Conservation (phyloP, 768 basidiomycete genomes). For the Fistulinella prunicolor region DNA sequence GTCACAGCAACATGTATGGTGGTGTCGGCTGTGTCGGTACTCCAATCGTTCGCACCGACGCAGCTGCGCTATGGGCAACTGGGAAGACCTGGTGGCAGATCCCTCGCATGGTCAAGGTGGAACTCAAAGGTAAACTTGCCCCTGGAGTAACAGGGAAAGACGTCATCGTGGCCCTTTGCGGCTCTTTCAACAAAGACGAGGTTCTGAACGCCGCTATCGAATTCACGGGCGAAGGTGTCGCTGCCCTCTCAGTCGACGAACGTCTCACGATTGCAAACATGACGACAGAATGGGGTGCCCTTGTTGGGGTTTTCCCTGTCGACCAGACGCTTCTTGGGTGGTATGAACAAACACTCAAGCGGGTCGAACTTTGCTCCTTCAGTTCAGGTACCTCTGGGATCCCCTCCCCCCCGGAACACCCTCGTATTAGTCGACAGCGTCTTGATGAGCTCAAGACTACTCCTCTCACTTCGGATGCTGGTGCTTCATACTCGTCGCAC, state of each 20-base stretch:
- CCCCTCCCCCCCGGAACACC: constrained; percentile 75
- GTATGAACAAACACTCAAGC: constrained; percentile 76
- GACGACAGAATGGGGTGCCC: constrained; percentile 99
- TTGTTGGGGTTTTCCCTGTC: constrained; percentile 92
- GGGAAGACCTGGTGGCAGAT: constrained; percentile 99
- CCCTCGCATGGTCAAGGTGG: constrained; percentile 93
- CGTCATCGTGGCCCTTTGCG: constrained; percentile 94
- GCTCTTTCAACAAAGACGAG: constrained; percentile 93
- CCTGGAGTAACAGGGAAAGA: constrained; percentile 97
- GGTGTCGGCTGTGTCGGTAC: constrained; percentile 97
- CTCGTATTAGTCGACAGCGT: constrained; percentile 75
- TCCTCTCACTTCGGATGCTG: constrained; percentile 64
- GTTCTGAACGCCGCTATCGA: constrained; percentile 97
- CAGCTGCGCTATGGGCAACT: constrained; percentile 95
- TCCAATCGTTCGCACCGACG: constrained; percentile 94
- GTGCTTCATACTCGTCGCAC: constrained; percentile 81
- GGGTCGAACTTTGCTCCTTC: constrained; percentile 76
- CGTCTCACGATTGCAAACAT: constrained; percentile 97
- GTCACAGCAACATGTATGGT: constrained; percentile 99
- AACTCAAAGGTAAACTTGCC: constrained; percentile 75
- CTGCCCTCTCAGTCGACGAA: constrained; percentile 80
- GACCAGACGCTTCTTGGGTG: constrained; percentile 79
- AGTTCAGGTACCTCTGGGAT: constrained; percentile 45
- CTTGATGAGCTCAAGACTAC: constrained; percentile 60
- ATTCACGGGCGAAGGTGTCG: constrained; percentile 87